Conservation (phyloP, 306 rosid species). For the Amphicarpaea edgeworthii region DNA sequence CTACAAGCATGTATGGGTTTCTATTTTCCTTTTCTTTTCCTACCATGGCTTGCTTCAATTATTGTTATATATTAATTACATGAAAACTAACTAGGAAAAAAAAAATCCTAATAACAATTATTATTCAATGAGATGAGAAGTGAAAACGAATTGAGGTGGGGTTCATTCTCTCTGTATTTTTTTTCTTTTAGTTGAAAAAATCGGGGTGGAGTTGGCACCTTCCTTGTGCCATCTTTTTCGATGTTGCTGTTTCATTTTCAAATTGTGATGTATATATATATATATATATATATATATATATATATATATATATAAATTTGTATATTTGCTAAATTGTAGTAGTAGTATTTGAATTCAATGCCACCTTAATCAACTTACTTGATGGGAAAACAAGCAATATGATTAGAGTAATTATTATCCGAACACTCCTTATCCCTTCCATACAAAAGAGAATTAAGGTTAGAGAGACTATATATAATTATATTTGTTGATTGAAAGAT, state of each 20-base stretch:
- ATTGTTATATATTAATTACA: neutral
- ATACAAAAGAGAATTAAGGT: conserved; percentile 4
- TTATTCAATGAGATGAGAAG: no score
- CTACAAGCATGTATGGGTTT: conserved; percentile 4
- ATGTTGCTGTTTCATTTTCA: conserved; percentile 16
- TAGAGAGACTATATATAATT: neutral
- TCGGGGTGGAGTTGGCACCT: conserved; percentile 11
- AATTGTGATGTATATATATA: neutral
- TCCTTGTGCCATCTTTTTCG: conserved; percentile 9
- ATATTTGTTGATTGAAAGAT: conserved; percentile 34
- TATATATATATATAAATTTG: no score
- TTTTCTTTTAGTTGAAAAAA: neutral
- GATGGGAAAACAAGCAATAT: conserved; percentile 20
- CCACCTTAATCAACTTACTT: neutral
- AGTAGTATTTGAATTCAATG: neutral
- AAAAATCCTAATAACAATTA: neutral
- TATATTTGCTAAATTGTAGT: neutral
- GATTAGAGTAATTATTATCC: conserved; percentile 12
- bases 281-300: no score
- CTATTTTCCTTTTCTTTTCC: neutral
- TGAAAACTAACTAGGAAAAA: neutral
- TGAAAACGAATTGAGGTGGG: neutral
- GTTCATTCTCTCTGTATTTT: neutral
- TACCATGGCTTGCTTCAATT: neutral
- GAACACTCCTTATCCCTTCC: neutral